Conservation (phyloP, 169 alveolate species). For the Babesia sp. region DNA sequence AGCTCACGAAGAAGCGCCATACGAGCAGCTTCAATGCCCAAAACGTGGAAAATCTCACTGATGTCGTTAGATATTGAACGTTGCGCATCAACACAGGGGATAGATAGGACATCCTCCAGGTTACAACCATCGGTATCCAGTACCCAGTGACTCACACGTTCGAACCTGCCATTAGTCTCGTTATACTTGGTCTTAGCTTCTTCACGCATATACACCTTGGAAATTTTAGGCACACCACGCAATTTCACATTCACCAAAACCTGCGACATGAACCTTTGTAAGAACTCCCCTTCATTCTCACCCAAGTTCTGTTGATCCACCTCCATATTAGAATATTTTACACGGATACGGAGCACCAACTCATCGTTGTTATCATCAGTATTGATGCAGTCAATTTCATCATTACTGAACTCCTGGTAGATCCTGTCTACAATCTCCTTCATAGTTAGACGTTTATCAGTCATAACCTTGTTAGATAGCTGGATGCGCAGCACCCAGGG, state of each 20-base stretch:
- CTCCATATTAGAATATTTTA: constrained; percentile 76
- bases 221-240: constrained; percentile 85
- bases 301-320: constrained; percentile 57
- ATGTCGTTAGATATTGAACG: constrained; percentile 96
- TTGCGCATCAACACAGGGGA: constrained; percentile 89
- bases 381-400: constrained; percentile 91
- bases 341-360: constrained; percentile 91
- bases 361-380: constrained; percentile 97
- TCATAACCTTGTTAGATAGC: constrained; percentile 90
- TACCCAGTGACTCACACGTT: constrained; percentile 93
- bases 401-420: constrained; percentile 85
- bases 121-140: constrained; percentile 99
- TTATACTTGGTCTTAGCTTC: constrained; percentile 88
- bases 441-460: constrained; percentile 95
- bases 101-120: constrained; percentile 89
- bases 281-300: constrained; percentile 87
- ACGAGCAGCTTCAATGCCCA: constrained; percentile 99
- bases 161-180: constrained; percentile 85
- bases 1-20: constrained; percentile 94
- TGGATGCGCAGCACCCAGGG: constrained; percentile 97
- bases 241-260: constrained; percentile 81
- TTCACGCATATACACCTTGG: constrained; percentile 96
- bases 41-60: constrained; percentile 91
- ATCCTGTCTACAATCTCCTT: constrained; percentile 90
- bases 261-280: constrained; percentile 84